Base-by-base conservation (phyloP, 441 rosid genomes). In the Eutrema salsugineum region DNA sequence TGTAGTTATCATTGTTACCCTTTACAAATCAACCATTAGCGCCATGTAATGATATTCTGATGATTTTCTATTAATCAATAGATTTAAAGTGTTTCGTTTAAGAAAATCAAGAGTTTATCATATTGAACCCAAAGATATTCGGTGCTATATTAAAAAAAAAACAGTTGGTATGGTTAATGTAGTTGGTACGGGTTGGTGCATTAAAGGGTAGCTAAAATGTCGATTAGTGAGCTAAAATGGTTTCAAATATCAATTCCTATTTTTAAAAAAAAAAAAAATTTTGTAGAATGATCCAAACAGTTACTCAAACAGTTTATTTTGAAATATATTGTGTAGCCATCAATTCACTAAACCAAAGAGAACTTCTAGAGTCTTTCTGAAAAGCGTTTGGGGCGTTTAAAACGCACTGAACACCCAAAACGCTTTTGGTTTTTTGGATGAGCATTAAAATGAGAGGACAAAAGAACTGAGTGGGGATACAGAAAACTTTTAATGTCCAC, bases 111-210 rank as follows among this genome's bases (percentile, higher is more conserved):
- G 24, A 27, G 50, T 19, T 22, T 15, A 11, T 38, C 30, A 27
- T 44, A 15, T 16, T 59, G 40, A 51, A 40, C 20, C 33, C 30
- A 64, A 64, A 33, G 5, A 47, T 44, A 14, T 8, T 49, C 6
- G 11, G 58, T 53, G 20, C 11, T 53, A 28, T n/a, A 53, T 53
- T 2, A n/a, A 6, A n/a, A 9, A 38, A n/a, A 2, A 9, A 49
- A n/a, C 61, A 40, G 63, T 62, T 71, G 55, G 47, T 46, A 36
- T 56, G 47, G 50, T 65, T 36, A 6, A 49, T 57, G 30, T 69
- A 53, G 54, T 72, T 72, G 64, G 70, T 63, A 63, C 48, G 49
- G 32, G 20, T 72, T 63, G 46, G 58, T 46, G 33, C 50, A 16
- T 12, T 42, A 71, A 16, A 46, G 24, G 6, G 19, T 27, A 22